A percentile compares a stretch with the other conserved stretches of the same genome.
Conservation (phyloP, 805 yeast species). For the Yamadazyma tumulicola region DNA sequence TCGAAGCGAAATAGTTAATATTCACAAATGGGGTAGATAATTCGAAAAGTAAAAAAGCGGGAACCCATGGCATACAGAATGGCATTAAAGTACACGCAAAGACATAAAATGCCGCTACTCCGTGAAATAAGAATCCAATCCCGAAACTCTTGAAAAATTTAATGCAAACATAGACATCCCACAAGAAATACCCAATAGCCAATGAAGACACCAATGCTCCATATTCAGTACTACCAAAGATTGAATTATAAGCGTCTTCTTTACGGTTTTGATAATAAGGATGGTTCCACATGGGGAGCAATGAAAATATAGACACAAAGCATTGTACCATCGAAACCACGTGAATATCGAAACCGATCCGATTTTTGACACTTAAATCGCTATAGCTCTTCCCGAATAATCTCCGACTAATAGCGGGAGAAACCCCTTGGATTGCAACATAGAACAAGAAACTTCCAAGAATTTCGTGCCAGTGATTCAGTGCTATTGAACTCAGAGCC, state of each 20-base stretch:
- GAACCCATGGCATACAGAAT: conserved; percentile 75
- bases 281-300: conserved; percentile 66
- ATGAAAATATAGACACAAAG: conserved; percentile 53
- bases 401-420: conserved; percentile 48
- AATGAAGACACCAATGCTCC: conserved; percentile 70
- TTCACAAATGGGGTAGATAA: conserved; percentile 93
- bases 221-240: conserved; percentile 71
- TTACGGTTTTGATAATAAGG: conserved; percentile 36
- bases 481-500: conserved; percentile 40
- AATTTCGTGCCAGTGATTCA: conserved; percentile 76
- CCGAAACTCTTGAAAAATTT: conserved; percentile 70
- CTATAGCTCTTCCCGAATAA: conserved; percentile 57
- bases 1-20: conserved; percentile 84
- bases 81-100: conserved; percentile 65
- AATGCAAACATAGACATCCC: conserved; percentile 80
- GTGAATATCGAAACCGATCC: conserved; percentile 84
- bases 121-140: conserved; percentile 77
- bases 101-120: conserved; percentile 73
- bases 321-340: conserved; percentile 86
- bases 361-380: conserved; percentile 39
- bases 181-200: conserved; percentile 81
- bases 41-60: conserved; percentile 81
- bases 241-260: conserved; percentile 38
- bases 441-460: conserved; percentile 59
- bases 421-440: conserved; percentile 46